Evolutionary conservation across 768 basidiomycete species (phyloP).

Genomic region (Multifurca ochricompacta): DNA sequence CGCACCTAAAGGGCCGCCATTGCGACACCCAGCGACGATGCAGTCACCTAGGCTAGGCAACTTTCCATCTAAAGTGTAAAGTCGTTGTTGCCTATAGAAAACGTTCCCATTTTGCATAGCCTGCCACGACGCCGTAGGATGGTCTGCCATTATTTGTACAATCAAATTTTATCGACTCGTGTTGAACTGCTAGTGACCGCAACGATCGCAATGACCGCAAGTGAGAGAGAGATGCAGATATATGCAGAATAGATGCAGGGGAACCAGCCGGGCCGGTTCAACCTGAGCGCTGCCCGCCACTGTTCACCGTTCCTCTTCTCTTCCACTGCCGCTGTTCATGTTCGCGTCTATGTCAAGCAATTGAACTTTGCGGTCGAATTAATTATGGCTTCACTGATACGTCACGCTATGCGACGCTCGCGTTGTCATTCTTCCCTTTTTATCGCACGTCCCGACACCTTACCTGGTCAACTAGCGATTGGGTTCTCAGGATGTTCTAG

Average conservation of each 20-base stretch:
- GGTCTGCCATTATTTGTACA: conserved; percentile 39
- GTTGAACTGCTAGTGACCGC: neutral
- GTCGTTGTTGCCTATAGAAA: conserved; percentile 80
- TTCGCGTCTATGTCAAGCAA: too few species aligned
- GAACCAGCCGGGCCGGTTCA: too few species aligned
- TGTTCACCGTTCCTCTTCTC: too few species aligned
- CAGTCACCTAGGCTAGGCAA: conserved; percentile 74
- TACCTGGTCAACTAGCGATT: neutral
- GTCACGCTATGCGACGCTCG: neutral
- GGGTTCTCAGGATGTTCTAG: neutral
- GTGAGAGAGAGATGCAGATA: too few species aligned
- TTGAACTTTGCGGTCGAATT: too few species aligned
- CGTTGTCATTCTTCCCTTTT: neutral
- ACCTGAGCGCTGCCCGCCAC: too few species aligned
- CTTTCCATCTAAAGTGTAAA: conserved; percentile 77
- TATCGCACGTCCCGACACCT: neutral
- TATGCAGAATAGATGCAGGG: too few species aligned
- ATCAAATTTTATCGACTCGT: neutral
- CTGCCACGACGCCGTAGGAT: conserved; percentile 83
- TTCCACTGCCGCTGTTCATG: too few species aligned
- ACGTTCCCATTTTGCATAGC: conserved; percentile 81
- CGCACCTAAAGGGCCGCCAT: conserved; percentile 86
- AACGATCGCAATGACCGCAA: neutral
- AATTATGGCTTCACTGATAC: neutral
- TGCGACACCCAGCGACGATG: conserved; percentile 69